Percentiles rank a stretch among this genome's conserved stretches.
phyloP scores from a whole-genome alignment of 345 rosid species.

The Salix exigua region DNA sequence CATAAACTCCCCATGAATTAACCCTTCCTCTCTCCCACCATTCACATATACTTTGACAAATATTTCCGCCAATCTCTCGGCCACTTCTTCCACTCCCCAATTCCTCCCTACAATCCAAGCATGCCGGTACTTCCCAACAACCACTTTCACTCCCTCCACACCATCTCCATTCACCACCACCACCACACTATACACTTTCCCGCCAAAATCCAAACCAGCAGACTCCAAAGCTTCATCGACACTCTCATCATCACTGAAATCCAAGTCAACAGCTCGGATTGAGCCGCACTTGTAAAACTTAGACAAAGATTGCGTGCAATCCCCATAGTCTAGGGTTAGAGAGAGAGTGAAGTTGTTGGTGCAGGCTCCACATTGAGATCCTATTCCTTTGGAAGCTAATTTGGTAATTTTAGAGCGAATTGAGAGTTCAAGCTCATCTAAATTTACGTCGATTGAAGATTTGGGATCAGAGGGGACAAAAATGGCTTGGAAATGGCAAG shows the following conservation, averaged over 20 bases:
- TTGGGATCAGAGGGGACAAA: slow-evolving; percentile 43
- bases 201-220: slow-evolving; percentile 38
- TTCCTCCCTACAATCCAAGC: slow-evolving; percentile 72
- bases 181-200: slow-evolving; percentile 49
- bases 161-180: slow-evolving; percentile 42
- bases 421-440: slow-evolving; percentile 34
- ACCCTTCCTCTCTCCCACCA: slow-evolving; percentile 74
- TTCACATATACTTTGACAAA: slow-evolving; percentile 72
- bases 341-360: slow-evolving; percentile 48
- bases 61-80: slow-evolving; percentile 55
- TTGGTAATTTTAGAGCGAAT: slow-evolving; percentile 41
- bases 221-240: slow-evolving; percentile 59
- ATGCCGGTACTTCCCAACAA: slow-evolving; percentile 81
- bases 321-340: slow-evolving; percentile 34
- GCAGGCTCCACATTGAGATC: slow-evolving; percentile 54
- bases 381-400: slow-evolving; percentile 28
- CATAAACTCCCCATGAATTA: slow-evolving; percentile 78
- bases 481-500: slow-evolving; percentile 60
- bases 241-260: slow-evolving; percentile 35
- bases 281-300: slow-evolving; percentile 50
- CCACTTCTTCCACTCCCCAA: slow-evolving; percentile 37
- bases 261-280: slow-evolving; percentile 34
- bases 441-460: slow-evolving; percentile 11
- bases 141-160: slow-evolving; percentile 42
- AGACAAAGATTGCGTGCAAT: not conserved